Evolutionary conservation across 1,284 basidiomycete species (phyloP).

Genomic region (Butyriboletus appendiculatus): DNA sequence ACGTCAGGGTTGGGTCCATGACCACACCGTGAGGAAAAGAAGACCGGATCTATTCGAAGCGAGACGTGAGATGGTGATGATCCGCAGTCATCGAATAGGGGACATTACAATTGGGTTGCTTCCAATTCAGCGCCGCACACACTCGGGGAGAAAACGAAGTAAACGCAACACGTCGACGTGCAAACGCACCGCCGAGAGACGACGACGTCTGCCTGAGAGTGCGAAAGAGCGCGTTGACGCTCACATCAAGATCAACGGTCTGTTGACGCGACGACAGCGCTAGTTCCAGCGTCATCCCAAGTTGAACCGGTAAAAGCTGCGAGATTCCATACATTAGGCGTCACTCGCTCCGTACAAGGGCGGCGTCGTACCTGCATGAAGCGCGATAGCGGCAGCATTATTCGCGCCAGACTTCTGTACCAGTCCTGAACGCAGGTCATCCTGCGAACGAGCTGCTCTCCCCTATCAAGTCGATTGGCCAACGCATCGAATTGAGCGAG

Average conservation of each 20-base stretch:
- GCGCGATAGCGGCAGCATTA: constrained; percentile 72
- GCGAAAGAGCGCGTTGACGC: constrained; percentile 81
- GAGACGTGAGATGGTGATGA: constrained; percentile 16
- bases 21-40: constrained; percentile 90
- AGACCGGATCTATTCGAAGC: constrained; percentile 80
- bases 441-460: constrained; percentile 31
- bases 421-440: constrained; percentile 52
- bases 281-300: constrained; percentile 83
- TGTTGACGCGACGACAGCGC: constrained; percentile 50
- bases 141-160: constrained; percentile 88
- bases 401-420: constrained; percentile 51
- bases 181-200: constrained; percentile 48
- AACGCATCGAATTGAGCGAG: constrained; percentile 77
- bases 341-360: constrained; percentile 7
- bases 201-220: constrained; percentile 74
- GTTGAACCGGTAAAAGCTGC: constrained; percentile 68
- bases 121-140: constrained; percentile 94
- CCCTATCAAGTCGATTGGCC: constrained; percentile 53
- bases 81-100: constrained; percentile 15
- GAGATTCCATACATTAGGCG: constrained; percentile 17
- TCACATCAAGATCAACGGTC: constrained; percentile 72
- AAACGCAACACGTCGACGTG: constrained; percentile 78
- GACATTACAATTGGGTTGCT: constrained; percentile 93
- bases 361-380: constrained; percentile 61
- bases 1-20: constrained; percentile 48